A percentile compares a stretch with the other conserved stretches of the same genome.
Conservation (phyloP, 495 filamentous ascomycete genomes). For the Trichoderma asperelloides region DNA sequence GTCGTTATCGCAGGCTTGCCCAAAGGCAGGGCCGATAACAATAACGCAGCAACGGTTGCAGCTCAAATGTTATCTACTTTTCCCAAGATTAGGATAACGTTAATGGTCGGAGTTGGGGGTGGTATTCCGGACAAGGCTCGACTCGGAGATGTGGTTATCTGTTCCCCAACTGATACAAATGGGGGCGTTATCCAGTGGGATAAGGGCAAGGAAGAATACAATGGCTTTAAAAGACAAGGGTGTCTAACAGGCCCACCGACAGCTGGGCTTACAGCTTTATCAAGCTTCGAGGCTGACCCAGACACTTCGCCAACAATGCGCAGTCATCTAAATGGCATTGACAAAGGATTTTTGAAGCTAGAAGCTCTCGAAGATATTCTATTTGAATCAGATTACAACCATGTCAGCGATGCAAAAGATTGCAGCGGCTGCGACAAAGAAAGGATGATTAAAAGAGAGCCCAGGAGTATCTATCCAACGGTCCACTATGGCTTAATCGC, state of each 20-base stretch:
- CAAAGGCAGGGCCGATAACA: conserved; percentile 16
- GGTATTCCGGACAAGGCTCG: conserved; percentile 25
- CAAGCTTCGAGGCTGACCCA: conserved; percentile 20
- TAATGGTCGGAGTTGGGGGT: conserved; percentile 37
- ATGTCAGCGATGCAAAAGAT: conserved; percentile 13
- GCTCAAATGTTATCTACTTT: conserved; percentile 26
- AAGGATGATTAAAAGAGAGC: conserved; percentile 14
- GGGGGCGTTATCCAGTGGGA: conserved; percentile 33
- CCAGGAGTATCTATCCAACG: conserved; percentile 12
- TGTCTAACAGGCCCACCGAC: conserved; percentile 13
- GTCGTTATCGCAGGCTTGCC: conserved; percentile 36
- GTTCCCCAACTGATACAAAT: conserved; percentile 17
- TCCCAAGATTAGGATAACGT: conserved; percentile 24
- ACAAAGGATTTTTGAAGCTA: conserved; percentile 12
- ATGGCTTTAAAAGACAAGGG: too few species aligned
- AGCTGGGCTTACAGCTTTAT: conserved; percentile 21
- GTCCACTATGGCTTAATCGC: neutral
- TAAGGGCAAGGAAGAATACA: conserved; percentile 35
- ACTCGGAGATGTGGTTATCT: conserved; percentile 37
- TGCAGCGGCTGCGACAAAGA: conserved; percentile 17
- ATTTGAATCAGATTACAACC: conserved; percentile 23
- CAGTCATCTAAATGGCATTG: conserved; percentile 13
- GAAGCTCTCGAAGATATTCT: conserved; percentile 17
- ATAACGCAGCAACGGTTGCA: conserved; percentile 22
- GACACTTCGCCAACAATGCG: conserved; percentile 14